These are phyloP conservation scores for Kregervanrija fluxuum DNA, from an alignment of 805 yeast species.

Conservation along the genomic window DNA sequence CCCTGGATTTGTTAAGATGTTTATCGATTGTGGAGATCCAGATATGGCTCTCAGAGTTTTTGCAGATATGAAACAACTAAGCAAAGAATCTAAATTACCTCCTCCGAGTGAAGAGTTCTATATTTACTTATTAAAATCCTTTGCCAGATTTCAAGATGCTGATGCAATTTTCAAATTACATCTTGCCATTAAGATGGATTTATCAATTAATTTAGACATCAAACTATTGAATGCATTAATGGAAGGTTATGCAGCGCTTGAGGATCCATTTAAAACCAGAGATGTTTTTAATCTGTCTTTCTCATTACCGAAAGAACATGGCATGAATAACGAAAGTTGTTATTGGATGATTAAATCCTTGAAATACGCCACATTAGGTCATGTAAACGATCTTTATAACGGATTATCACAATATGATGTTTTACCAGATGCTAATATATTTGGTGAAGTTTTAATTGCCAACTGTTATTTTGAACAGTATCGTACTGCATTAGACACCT, in stretches of 20 bases:
- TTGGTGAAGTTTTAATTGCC: conserved; percentile 57
- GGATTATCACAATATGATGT: conserved; percentile 47
- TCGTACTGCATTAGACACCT: conserved; percentile 46
- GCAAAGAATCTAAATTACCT: conserved; percentile 44
- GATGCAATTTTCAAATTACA: conserved; percentile 64
- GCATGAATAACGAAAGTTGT: conserved; percentile 56
- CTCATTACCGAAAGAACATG: conserved; percentile 42
- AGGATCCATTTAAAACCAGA: conserved; percentile 47
- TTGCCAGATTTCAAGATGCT: conserved; percentile 51
- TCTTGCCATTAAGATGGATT: conserved; percentile 56
- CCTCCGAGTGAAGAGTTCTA: conserved; percentile 54
- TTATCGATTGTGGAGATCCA: conserved; percentile 47
- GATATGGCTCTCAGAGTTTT: conserved; percentile 58
- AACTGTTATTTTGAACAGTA: conserved; percentile 61
- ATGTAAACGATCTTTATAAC: conserved; percentile 57
- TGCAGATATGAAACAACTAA: conserved; percentile 48
- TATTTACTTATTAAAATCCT: conserved; percentile 48
- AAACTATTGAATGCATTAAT: conserved; percentile 53
- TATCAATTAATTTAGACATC: conserved; percentile 47
- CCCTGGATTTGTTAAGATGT: conserved; percentile 49
- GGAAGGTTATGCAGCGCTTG: conserved; percentile 54
- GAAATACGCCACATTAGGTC: conserved; percentile 44
- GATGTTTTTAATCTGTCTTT: conserved; percentile 55
- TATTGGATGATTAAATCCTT: conserved; percentile 60
- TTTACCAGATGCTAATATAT: conserved; percentile 43